Evolutionary conservation across 805 yeast genomes (phyloP), one percentile per base, ranked within the genome.

Genomic region (Saturnispora besseyi): DNA sequence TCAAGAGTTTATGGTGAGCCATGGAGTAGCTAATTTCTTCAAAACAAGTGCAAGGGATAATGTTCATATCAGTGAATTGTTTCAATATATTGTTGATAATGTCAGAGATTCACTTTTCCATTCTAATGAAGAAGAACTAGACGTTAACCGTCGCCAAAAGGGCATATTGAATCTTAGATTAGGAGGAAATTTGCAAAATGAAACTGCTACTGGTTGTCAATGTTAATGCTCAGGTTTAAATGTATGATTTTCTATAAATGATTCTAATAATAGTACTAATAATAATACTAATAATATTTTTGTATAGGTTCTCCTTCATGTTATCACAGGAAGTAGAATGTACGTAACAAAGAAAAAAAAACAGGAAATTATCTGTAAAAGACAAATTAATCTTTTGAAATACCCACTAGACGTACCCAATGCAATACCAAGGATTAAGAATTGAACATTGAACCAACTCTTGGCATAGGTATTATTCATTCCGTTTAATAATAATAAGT

Each of bases 1-100:
- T 1, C 46, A 49, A 7, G 54, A 54, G 52, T 63, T 54, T 55
- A 43, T 65, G 57, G 31, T 58, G 43, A 29, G 52, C 33, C 36
- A 55, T 62, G 24, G 52, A 42, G 24, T 43, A 7, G 41, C 61
- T 48, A 52, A 46, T n/a, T 61, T 53, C 18, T 68, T 67, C 47
- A 52, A 70, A 51, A 81, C 88, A 1, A 81, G 90, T 53, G 90
- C 96, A 2, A 85, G 83, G 62, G 70, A 77, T 2, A 90, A 90
- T 9, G 71, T 71, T 40, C 86, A 86, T 29, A 76, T 88, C 1
- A 57, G 56, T 0, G 69, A 73, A 32, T 53, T 77, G 29, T 78
- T 78, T 58, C 64, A 59, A 36, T 57, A 57, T 36, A 58, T 67
- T 4, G 58, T 63, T 6, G 59, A 59, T 15, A 55, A 55, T 37